These are phyloP conservation scores for Hyaloperonospora brassicae DNA, from an alignment of 352 stramenopile species.

Conservation along the genomic window DNA sequence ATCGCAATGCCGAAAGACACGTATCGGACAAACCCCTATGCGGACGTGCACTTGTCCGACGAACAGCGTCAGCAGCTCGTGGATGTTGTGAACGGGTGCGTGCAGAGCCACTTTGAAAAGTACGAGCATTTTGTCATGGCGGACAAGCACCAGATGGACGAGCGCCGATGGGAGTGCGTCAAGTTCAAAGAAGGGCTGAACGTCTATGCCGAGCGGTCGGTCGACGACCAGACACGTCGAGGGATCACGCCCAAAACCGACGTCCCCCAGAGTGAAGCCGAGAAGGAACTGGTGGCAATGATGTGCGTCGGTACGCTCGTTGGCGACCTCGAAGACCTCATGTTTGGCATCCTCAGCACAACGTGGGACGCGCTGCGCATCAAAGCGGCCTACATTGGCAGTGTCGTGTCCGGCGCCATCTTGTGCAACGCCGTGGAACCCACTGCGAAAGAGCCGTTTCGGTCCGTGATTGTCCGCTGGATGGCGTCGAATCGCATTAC, in stretches of 20 bases:
- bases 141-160: slow-evolving; percentile 26
- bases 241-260: neutral
- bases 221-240: slow-evolving; percentile 8
- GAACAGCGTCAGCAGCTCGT: slow-evolving; percentile 20
- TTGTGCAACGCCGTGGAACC: slow-evolving; percentile 11
- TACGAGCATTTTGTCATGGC: slow-evolving; percentile 32
- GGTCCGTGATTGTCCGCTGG: slow-evolving; percentile 16
- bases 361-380: slow-evolving; percentile 14
- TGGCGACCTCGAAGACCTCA: slow-evolving; percentile 13
- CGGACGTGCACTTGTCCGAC: slow-evolving; percentile 18
- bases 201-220: slow-evolving; percentile 31
- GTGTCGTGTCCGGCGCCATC: slow-evolving; percentile 8
- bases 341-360: slow-evolving; percentile 17
- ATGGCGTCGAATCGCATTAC: slow-evolving; percentile 9
- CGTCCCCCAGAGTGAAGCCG: slow-evolving; percentile 3
- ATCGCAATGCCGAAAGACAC: slow-evolving; percentile 20
- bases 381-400: slow-evolving; percentile 12
- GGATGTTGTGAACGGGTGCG: slow-evolving; percentile 23
- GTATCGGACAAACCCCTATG: slow-evolving; percentile 23
- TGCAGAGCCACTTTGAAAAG: slow-evolving; percentile 31
- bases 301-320: slow-evolving; percentile 11
- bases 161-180: slow-evolving; percentile 31
- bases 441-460: slow-evolving; percentile 16
- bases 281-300: slow-evolving; percentile 14
- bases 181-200: slow-evolving; percentile 36